Base-by-base conservation (phyloP, 2,329 filamentous ascomycete genomes). In the Aspergillus neoniger region DNA sequence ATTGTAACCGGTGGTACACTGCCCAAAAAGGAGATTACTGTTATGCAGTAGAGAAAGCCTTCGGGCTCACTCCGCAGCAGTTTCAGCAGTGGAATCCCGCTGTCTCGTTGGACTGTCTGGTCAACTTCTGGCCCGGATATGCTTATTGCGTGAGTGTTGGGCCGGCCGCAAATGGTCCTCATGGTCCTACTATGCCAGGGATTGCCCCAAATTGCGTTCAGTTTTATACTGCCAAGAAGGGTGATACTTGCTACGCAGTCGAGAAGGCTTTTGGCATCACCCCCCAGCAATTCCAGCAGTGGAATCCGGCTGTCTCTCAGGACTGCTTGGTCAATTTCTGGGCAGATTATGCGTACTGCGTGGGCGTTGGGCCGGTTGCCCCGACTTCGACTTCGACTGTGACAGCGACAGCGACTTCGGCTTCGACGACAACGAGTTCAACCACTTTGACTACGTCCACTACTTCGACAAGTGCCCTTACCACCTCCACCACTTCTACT, bases 121-220 rank as follows among this genome's bases (percentile, higher is more conserved):
- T 28, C 30, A 63, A 55, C 36, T 62, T 64, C 43, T 64, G 63
- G 58, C 28, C 36, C 2, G 47, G 53, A 17, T 58, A 52, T 38
- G 32, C 63, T 10, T 64, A 64, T 23, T 64, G 58, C 17, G 58
- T 64, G 28, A 60, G 62, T 10, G 52, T 63, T 36, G 57, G 58
- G 1, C 17, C 14, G n/a, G 47, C 25, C 17, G 44, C 25, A 17
- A 15, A 28, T 39, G 12, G 38, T 38, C n/a, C 30, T 32, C 32
- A 32, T 30, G 32, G 23, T 4, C 47, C 55, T 17, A 64, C 57
- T 15, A 32, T 60, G 30, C 55, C 60, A 43, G 60, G 60, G 17
- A 60, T 47, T 6, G 43, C 38, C n/a, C n/a, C 50, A 6, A 47
- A 62, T 21, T 64, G 60, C 48, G 54, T 56, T 32, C 32, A 44